Conservation (phyloP, 768 basidiomycete genomes). For the Lactarius hatsudake region DNA sequence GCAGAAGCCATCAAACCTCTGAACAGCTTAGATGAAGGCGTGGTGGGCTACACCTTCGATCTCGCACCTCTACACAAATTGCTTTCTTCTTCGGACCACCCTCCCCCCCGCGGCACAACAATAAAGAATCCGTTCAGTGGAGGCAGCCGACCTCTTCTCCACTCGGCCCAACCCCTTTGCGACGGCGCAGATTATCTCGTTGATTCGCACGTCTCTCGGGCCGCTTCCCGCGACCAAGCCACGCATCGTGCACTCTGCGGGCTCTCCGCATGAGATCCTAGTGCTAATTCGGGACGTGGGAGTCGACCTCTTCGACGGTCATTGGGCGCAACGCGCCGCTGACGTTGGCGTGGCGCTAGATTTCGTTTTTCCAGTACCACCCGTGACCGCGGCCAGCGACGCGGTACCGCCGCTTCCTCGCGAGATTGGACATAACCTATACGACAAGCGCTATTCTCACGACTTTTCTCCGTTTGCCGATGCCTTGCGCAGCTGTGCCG, state of each 20-base stretch:
- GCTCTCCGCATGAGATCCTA: constrained; percentile 75
- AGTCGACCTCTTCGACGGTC: constrained; percentile 71
- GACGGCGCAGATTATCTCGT: constrained; percentile 33
- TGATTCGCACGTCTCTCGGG: constrained; percentile 60
- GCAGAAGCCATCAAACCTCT: constrained; percentile 50
- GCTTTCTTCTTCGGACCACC: constrained; percentile 27
- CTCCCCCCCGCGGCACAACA: not conserved
- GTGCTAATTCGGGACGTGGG: constrained; percentile 61
- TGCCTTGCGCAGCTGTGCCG: constrained; percentile 42
- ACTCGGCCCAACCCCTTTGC: constrained; percentile 10
- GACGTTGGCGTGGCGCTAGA: constrained; percentile 74
- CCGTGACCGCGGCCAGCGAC: constrained; percentile 1
- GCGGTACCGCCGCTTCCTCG: constrained; percentile 27
- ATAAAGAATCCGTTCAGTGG: not conserved
- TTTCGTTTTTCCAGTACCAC: constrained; percentile 61
- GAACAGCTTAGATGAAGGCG: constrained; percentile 60
- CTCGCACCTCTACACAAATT: constrained; percentile 48
- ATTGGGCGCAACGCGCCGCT: constrained; percentile 69
- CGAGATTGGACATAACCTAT: constrained; percentile 73
- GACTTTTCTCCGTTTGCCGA: constrained; percentile 60
- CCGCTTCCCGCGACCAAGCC: constrained; percentile 54
- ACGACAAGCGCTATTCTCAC: constrained; percentile 50
- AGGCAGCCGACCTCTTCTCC: constrained; percentile 1
- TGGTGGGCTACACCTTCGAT: constrained; percentile 70
- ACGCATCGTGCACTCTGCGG: constrained; percentile 53